Base-by-base conservation (phyloP, 139 green algal species). In the Picochlorum sp. region DNA sequence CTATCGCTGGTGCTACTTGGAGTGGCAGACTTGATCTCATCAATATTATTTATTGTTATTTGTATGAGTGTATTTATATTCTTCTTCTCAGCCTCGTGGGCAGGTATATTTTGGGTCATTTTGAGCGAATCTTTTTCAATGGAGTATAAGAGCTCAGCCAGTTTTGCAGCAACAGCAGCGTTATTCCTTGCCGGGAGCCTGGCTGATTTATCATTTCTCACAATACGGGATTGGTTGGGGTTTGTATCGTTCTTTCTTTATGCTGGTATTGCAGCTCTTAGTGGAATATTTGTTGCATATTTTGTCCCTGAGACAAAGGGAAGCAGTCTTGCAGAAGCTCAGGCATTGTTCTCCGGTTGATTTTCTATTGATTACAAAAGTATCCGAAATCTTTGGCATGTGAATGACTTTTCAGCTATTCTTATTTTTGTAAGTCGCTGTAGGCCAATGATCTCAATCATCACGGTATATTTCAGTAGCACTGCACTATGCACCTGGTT, bases 21-120 rank as follows among this genome's bases (percentile, higher is more conserved):
- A 3, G 28, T 55, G n/a, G 69, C 40, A 3, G 64, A 78, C 32
- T 50, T 30, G n/a, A 7, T 60, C 2, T 52, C 53, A 3, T 66
- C 52, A 24, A 10, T 33, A 9, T 32, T 45, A 4, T 43, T 80
- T 12, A 54, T 87, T 22, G 54, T 87, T 13, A 36, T 43, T 1
- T 61, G 63, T 28, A 79, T 92, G 79, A 89, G 81, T 63, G 3
- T 70, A 24, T 95, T 91, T 78, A 84, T 92, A 18, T 72, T 91
- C 14, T 55, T 55, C 22, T 91, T 90, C 62, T 81, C 65, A 44
- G 5, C 73, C 1, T 84, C 71, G 4, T 83, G 69, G 49, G 77
- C 75, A 3, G 83, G 79, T 5, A 50, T 93, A 37, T 91, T 89
- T 57, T 86, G 84, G 86, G 77, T 94, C 29, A 63, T 94, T 18